Evolutionary conservation across 768 basidiomycete genomes (phyloP).

Genomic region (Termitomyces sp.): DNA sequence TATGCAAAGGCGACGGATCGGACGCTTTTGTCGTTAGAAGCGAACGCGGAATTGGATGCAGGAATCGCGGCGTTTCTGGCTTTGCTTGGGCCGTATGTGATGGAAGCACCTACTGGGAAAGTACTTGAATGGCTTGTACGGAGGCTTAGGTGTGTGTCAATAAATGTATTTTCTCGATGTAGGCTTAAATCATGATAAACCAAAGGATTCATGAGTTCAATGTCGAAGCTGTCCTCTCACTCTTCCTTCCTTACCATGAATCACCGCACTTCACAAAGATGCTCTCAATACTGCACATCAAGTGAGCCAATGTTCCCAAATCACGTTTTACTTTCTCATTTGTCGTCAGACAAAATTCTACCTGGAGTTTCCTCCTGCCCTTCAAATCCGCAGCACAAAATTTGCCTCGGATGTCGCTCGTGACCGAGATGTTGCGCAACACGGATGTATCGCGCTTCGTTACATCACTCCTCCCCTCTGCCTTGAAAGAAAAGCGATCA

Average conservation of each 20-base stretch:
- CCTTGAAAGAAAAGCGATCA: conserved; percentile 42
- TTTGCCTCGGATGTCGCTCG: conserved; percentile 66
- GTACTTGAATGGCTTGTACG: conserved; percentile 93
- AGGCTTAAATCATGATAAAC: conserved; percentile 1
- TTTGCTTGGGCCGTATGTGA: conserved; percentile 73
- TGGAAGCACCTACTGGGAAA: conserved; percentile 77
- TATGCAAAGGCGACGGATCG: conserved; percentile 70
- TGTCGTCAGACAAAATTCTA: conserved; percentile 47
- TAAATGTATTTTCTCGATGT: background rate
- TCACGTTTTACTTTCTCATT: background rate
- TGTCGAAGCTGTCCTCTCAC: conserved; percentile 63
- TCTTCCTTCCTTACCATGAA: conserved; percentile 94
- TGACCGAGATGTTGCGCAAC: conserved; percentile 72
- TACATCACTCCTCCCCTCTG: conserved; percentile 54
- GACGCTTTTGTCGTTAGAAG: conserved; percentile 63
- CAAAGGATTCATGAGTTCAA: conserved; percentile 91
- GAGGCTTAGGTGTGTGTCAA: conserved; percentile 69
- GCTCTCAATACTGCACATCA: conserved; percentile 77
- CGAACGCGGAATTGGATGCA: conserved; percentile 57
- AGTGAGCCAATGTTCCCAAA: conserved; percentile 36
- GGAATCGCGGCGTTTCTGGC: conserved; percentile 59
- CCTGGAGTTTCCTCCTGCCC: conserved; percentile 65
- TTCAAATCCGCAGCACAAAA: conserved; percentile 75
- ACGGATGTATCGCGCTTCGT: conserved; percentile 71
- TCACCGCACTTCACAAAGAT: conserved; percentile 93